Evolutionary conservation across 495 filamentous ascomycete species (phyloP).

Genomic region (Xylaria curta): DNA sequence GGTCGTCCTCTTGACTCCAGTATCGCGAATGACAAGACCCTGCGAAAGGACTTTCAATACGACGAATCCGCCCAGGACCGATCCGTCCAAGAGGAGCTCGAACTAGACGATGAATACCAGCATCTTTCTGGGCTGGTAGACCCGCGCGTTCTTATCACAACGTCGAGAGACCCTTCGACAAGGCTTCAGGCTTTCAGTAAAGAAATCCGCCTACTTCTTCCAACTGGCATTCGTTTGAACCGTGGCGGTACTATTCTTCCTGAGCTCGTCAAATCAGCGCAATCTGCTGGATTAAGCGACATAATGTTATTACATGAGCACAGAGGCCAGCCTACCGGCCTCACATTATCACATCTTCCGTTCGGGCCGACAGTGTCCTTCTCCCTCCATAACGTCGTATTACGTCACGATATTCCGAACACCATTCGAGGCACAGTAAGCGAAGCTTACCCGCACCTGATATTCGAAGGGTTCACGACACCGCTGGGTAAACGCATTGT

Average conservation of each 20-base stretch:
- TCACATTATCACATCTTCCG: conserved; percentile 85
- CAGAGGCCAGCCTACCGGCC: conserved; percentile 65
- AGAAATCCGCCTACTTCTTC: conserved; percentile 89
- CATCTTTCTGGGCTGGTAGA: conserved; percentile 84
- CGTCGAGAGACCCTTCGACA: conserved; percentile 84
- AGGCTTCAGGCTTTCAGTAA: conserved; percentile 86
- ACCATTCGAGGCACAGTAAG: conserved; percentile 86
- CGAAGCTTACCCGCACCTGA: conserved; percentile 91
- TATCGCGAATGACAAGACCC: conserved; percentile 85
- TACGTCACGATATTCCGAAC: conserved; percentile 92
- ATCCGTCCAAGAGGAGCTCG: conserved; percentile 66
- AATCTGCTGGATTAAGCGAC: conserved; percentile 78
- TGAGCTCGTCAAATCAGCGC: conserved; percentile 81
- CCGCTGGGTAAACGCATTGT: conserved; percentile 82
- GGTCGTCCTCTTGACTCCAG: conserved; percentile 82
- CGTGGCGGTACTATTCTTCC: conserved; percentile 88
- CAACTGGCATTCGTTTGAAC: conserved; percentile 83
- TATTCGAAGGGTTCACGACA: conserved; percentile 93
- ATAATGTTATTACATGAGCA: conserved; percentile 61
- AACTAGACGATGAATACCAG: conserved; percentile 95
- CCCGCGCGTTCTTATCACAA: conserved; percentile 81
- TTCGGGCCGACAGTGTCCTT: conserved; percentile 93
- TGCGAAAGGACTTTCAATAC: conserved; percentile 91
- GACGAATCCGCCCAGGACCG: conserved; percentile 77
- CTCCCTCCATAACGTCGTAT: conserved; percentile 91